These are phyloP conservation scores for Aspergillus fructus DNA, from an alignment of 2,329 filamentous ascomycete species.

Conservation along the genomic window DNA sequence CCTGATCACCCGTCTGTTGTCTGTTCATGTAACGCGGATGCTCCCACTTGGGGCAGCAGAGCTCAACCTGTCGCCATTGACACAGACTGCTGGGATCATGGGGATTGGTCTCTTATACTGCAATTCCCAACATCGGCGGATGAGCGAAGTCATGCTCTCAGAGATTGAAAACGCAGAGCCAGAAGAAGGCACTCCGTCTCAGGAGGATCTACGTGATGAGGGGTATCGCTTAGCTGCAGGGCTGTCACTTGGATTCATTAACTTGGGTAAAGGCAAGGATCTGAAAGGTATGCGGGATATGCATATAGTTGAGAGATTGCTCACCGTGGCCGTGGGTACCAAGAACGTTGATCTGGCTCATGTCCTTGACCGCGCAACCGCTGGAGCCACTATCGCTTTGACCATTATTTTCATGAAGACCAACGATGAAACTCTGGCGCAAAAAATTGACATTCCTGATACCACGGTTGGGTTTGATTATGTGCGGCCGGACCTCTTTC, in stretches of 20 bases:
- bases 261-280: constrained; percentile 85
- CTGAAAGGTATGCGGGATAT: constrained; percentile 89
- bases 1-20: constrained; percentile 85
- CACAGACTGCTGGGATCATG: constrained; percentile 95
- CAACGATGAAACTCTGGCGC: constrained; percentile 79
- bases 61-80: constrained; percentile 86
- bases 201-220: constrained; percentile 83
- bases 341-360: constrained; percentile 93
- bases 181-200: constrained; percentile 65
- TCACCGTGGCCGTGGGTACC: constrained; percentile 80
- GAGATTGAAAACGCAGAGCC: constrained; percentile 88
- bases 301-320: constrained; percentile 82
- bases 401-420: constrained; percentile 97
- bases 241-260: constrained; percentile 90
- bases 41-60: constrained; percentile 89
- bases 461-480: constrained; percentile 92
- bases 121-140: constrained; percentile 91
- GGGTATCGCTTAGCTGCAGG: constrained; percentile 95
- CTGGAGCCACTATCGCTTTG: constrained; percentile 87
- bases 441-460: constrained; percentile 90
- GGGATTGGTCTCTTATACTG: constrained; percentile 93
- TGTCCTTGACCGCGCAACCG: constrained; percentile 85
- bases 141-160: constrained; percentile 98
- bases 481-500: constrained; percentile 85
- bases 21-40: constrained; percentile 94